Evolutionary conservation across 139 green algal species (phyloP).

Genomic region (Trebouxia sp.): DNA sequence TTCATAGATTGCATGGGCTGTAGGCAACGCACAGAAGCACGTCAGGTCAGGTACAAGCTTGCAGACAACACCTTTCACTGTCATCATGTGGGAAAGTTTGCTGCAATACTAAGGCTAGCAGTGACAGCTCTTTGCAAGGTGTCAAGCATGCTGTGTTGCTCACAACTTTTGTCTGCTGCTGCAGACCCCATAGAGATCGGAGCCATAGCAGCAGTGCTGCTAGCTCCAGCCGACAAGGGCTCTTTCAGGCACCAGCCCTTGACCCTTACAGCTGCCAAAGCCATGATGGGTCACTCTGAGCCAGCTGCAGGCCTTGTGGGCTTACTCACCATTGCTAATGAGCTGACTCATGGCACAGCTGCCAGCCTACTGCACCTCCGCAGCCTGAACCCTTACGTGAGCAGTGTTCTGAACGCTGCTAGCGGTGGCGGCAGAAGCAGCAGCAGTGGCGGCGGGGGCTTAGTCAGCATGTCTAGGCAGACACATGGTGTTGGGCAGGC

Average conservation of each 20-base stretch:
- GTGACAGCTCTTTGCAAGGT: too few relatives aligned
- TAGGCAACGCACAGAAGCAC: too few relatives aligned
- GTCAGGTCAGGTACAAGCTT: too few relatives aligned
- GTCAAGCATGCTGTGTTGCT: too few relatives aligned
- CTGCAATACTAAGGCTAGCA: too few relatives aligned
- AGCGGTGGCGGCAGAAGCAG: background rate
- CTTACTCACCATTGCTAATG: constrained; percentile 21
- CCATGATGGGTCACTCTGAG: constrained; percentile 76
- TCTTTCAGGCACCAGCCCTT: constrained; percentile 36
- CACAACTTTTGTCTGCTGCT: constrained; percentile 62
- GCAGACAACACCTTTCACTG: too few relatives aligned
- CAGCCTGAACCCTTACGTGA: constrained; percentile 67
- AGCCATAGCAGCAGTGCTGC: constrained; percentile 50
- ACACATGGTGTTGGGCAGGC: background rate
- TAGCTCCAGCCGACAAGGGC: background rate
- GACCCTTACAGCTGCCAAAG: constrained; percentile 74
- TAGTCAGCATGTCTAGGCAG: constrained; percentile 13
- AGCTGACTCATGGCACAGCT: background rate
- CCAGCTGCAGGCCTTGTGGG: constrained; percentile 74
- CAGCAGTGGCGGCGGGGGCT: background rate
- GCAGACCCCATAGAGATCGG: constrained; percentile 88
- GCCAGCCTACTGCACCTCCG: constrained; percentile 66
- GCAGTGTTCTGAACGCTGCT: constrained; percentile 27
- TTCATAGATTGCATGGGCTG: too few relatives aligned
- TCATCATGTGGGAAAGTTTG: too few relatives aligned